Percentiles rank a stretch among this genome's conserved stretches.
These are phyloP conservation scores for Colletotrichum nymphaeae DNA, from an alignment of 2,329 filamentous ascomycete species.

Conservation along the genomic window DNA sequence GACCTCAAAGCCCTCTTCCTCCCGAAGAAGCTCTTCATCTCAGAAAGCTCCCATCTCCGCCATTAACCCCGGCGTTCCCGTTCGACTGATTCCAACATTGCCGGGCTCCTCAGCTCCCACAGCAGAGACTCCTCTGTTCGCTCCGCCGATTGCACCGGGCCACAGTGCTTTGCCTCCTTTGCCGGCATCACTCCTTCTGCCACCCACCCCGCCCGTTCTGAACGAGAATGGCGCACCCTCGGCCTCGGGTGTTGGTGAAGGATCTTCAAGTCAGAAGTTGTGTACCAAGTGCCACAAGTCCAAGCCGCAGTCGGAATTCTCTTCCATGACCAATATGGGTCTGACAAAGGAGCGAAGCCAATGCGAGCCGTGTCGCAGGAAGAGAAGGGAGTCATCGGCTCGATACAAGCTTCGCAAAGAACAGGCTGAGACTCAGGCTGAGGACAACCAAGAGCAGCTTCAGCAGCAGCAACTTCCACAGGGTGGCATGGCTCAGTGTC, in stretches of 20 bases:
- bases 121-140: background rate
- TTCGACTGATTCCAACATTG: background rate
- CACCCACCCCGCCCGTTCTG: too few species aligned
- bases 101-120: background rate
- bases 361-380: slow-evolving; percentile 9
- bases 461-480: background rate
- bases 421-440: background rate
- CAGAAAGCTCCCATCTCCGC: background rate
- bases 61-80: background rate
- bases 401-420: background rate
- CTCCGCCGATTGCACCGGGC: too few species aligned
- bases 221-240: background rate
- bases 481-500: background rate
- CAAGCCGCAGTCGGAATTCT: background rate
- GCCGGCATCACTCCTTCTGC: background rate
- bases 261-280: background rate
- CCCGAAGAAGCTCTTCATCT: background rate
- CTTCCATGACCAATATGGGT: slow-evolving; percentile 1
- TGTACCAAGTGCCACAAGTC: slow-evolving; percentile 9
- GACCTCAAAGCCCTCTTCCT: background rate
- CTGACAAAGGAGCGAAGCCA: background rate
- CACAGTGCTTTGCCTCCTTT: background rate
- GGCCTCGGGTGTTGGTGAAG: background rate
- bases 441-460: background rate
- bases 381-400: slow-evolving; percentile 1